phyloP scores from a whole-genome alignment of 768 basidiomycete species.

The Fomitopsis pulvina region DNA sequence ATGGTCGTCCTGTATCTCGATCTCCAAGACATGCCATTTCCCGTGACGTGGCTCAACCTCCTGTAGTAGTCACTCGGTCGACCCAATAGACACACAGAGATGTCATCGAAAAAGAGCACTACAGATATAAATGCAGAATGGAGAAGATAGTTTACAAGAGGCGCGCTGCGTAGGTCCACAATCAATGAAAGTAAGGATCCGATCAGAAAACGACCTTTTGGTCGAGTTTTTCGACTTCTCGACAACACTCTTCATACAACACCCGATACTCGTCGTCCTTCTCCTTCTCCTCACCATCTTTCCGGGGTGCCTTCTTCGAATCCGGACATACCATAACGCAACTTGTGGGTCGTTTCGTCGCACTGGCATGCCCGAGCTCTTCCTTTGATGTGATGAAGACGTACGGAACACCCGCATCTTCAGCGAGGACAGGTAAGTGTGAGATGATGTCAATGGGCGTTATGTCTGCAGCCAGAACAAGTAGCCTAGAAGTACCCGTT shows the following conservation, averaged over 20 bases:
- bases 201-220: slow-evolving; percentile 57
- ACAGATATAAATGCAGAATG: not conserved
- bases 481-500: slow-evolving; percentile 43
- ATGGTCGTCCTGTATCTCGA: slow-evolving; percentile 4
- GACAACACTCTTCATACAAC: slow-evolving; percentile 77
- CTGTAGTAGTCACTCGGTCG: slow-evolving; percentile 4
- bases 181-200: slow-evolving; percentile 1
- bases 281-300: slow-evolving; percentile 48
- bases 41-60: slow-evolving; percentile 21
- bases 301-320: slow-evolving; percentile 62
- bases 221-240: slow-evolving; percentile 81
- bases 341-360: slow-evolving; percentile 96
- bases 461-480: slow-evolving; percentile 94
- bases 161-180: slow-evolving; percentile 1
- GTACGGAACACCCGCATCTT: slow-evolving; percentile 90
- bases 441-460: slow-evolving; percentile 98
- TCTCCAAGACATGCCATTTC: slow-evolving; percentile 7
- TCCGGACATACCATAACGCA: slow-evolving; percentile 93
- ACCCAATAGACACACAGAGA: not conserved
- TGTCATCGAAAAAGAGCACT: not conserved
- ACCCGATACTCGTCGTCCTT: slow-evolving; percentile 84
- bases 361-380: slow-evolving; percentile 90
- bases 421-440: slow-evolving; percentile 89
- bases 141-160: slow-evolving; percentile 11
- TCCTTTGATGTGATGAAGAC: slow-evolving; percentile 90